Conservation (phyloP, 257 asterid species). For the Scutellaria barbata region DNA sequence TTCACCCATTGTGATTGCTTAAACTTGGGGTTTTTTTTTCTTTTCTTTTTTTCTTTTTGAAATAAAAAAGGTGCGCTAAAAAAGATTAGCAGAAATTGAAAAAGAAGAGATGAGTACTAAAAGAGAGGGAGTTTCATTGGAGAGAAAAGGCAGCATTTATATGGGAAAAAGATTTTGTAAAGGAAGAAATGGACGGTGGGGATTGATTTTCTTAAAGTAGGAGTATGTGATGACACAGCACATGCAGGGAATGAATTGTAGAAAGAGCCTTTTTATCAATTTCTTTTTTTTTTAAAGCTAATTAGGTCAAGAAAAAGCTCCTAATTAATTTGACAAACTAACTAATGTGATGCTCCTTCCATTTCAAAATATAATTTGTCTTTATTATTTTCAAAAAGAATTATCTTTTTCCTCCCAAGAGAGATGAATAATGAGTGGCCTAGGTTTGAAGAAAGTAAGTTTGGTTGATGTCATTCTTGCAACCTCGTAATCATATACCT, state of each 20-base stretch:
- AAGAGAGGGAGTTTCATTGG: slow-evolving; percentile 37
- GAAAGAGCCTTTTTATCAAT: slow-evolving; percentile 19
- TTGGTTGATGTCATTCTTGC: slow-evolving; percentile 43
- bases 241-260: slow-evolving; percentile 64
- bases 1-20: slow-evolving; percentile 61
- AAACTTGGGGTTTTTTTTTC: not conserved
- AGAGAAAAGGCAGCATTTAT: slow-evolving; percentile 49
- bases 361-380: too few relatives aligned
- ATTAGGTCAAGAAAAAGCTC: not conserved
- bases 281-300: not conserved
- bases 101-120: slow-evolving; percentile 16
- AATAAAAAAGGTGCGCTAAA: not conserved
- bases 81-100: slow-evolving; percentile 19
- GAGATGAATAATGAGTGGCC: slow-evolving; percentile 20
- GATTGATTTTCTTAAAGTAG: slow-evolving; percentile 56
- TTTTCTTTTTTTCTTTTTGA: too few relatives aligned
- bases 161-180: slow-evolving; percentile 28
- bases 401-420: not conserved
- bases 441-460: slow-evolving; percentile 36
- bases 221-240: slow-evolving; percentile 71
- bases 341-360: not conserved
- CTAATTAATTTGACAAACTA: not conserved
- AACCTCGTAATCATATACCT: slow-evolving; percentile 43
- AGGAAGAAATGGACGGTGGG: slow-evolving; percentile 68
- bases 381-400: too few relatives aligned